Evolutionary conservation across 2,329 filamentous ascomycete genomes (phyloP), one percentile per base, ranked within the genome.

Genomic region (Alternaria rosae): DNA sequence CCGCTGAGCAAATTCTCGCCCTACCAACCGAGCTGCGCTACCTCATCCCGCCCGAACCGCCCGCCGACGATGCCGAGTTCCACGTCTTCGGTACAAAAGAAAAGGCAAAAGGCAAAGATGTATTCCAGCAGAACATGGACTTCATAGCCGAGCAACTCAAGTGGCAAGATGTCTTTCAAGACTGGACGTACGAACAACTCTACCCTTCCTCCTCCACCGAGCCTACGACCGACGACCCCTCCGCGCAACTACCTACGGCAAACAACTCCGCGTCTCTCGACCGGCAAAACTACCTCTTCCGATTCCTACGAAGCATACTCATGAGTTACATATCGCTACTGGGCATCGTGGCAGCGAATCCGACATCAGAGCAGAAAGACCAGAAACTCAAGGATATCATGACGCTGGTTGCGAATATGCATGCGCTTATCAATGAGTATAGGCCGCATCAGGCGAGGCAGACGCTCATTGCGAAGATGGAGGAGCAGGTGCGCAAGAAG

Each of bases 361-460:
- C 92, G 1, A 67, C 65, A 4, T 71, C 90, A 76, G 91, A 89
- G 54, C 83, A 86, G 25, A 91, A 89, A 54, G 84, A 87, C 35
- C 85, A 88, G 43, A 97, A 97, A 76, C 85, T 94, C 47, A 84
- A 88, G 45, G 91, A 98, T 77, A 81, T 99, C 30, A 86, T 91
- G 71, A 93, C 90, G 15, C 82, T 98, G 26, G 90, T 97, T 66
- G 89, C 94, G 78, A 98, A 98, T 78, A 91, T 96, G 74, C 93
- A 97, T 80, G 92, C 96, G 74, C 86, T 97, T 56, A 88, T 98
- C 68, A 99, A 99, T 78, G 90, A 97, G 78, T 98, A 97, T 80
- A 87, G 94, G 30, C 94, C 94, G 10, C 94, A 97, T 77, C 94
- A 98, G 81, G 93, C 94, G 23, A 84, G 94, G 45, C 94, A 97